Evolutionary conservation across 1,139 yeast species (phyloP).

Genomic region (Magnusiomyces suaveolens): DNA sequence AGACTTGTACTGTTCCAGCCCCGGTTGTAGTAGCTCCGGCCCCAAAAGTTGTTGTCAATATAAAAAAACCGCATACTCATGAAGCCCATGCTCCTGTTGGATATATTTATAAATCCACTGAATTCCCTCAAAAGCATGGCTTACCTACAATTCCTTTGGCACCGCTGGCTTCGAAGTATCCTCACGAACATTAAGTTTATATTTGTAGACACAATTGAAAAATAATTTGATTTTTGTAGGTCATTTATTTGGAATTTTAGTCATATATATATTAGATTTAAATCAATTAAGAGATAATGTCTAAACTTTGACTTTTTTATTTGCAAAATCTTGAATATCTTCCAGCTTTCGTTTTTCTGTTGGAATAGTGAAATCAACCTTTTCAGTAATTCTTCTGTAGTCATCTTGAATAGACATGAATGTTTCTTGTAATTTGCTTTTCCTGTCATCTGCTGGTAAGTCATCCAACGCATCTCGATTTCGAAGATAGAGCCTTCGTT

Average conservation of each 20-base stretch:
- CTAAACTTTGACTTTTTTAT: no score
- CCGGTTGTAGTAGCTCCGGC: neutral
- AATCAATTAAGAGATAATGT: no score
- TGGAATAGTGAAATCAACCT: slow-evolving; percentile 46
- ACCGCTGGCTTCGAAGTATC: neutral
- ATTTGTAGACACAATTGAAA: neutral
- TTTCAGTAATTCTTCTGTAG: slow-evolving; percentile 48
- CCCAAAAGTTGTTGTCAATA: neutral
- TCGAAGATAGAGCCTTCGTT: slow-evolving; percentile 61
- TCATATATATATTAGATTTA: no score
- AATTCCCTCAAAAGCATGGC: neutral
- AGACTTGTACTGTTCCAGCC: neutral
- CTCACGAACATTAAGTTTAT: neutral
- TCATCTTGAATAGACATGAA: slow-evolving; percentile 60
- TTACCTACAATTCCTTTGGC: neutral
- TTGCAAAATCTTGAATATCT: neutral
- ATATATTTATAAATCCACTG: neutral
- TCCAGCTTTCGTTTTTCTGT: slow-evolving; percentile 25
- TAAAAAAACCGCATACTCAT: neutral
- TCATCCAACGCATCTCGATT: slow-evolving; percentile 69
- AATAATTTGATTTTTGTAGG: neutral
- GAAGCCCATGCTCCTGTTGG: neutral
- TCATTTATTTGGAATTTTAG: no score
- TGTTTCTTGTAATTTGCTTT: slow-evolving; percentile 68
- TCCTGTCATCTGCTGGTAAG: slow-evolving; percentile 50